Base-by-base conservation (phyloP, 176 grass and related monocot species). In the Triticum monococcum region DNA sequence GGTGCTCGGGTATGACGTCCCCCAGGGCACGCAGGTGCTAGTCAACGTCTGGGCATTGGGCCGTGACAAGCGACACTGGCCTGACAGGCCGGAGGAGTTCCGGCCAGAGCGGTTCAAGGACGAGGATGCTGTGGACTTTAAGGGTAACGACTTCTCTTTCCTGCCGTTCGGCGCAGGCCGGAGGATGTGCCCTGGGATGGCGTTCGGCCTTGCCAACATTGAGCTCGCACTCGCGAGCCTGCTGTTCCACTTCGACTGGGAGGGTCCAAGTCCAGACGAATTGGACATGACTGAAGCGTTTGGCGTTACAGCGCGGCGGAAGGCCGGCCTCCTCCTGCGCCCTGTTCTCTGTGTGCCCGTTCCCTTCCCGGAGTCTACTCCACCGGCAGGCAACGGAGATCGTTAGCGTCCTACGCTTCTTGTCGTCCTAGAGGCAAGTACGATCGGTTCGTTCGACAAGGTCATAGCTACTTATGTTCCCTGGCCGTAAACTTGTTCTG, bases 221-320 rank as follows among this genome's bases (percentile, higher is more conserved):
- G 89, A 87, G 84, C 74, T 90, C 54, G 72, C 84, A 28, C 79
- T 90, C 17, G 89, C 84, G 0, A 35, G 80, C 45, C 33, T 91
- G 23, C 75, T 91, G 4, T 80, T 84, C 26, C 81, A 91, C 80
- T 91, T 91, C 28, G 85, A 91, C 62, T 87, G 85, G 89, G 67
- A 80, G 67, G 81, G 10, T 16, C 75, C 81, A 80, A 40, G 11
- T 0, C 75, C 75, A 4, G 7, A 16, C 0, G 11, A 80, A 82
- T 18, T 89, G 8, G 81, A 89, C 32, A 89, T 89, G 81, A 18
- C 56, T 4, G 87, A 84, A 43, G 82, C 57, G 41, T 89, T 89
- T 12, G 87, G 87, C 31, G 50, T 84, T 59, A 84, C 87, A 0
- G 82, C 81, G 0, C 59, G 75, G 16, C 37, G 82, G 12, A 80